Percentiles rank a stretch among this genome's conserved stretches.
Evolutionary conservation across 2,329 filamentous ascomycete species (phyloP).

Genomic region (Curvularia eragrostidis): DNA sequence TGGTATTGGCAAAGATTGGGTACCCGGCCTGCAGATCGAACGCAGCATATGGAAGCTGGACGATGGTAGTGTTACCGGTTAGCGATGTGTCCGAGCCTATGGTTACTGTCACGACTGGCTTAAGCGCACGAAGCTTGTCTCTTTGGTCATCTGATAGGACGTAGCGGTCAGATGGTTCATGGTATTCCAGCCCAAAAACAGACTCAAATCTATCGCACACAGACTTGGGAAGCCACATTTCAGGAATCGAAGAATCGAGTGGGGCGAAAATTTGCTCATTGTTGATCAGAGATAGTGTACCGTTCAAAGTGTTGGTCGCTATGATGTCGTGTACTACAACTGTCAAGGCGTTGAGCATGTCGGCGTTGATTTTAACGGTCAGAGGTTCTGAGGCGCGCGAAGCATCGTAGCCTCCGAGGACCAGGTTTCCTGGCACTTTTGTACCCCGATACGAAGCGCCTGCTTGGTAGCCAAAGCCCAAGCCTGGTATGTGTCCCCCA

Average conservation of each 20-base stretch:
- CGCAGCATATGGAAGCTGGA: conserved; percentile 53
- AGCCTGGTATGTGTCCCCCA: conserved; percentile 1
- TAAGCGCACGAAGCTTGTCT: background rate
- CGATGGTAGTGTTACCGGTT: conserved; percentile 16
- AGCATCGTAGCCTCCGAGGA: conserved; percentile 4
- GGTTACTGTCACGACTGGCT: background rate
- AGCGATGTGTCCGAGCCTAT: background rate
- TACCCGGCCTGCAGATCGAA: conserved; percentile 55
- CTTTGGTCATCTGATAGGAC: background rate
- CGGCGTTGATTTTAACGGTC: background rate
- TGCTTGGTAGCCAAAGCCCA: conserved; percentile 3
- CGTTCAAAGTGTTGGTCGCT: background rate
- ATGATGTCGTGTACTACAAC: background rate
- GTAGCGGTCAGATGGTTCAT: background rate
- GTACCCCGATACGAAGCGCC: conserved; percentile 2
- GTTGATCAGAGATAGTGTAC: background rate
- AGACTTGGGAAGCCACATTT: conserved; percentile 2
- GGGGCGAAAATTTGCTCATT: conserved; percentile 1
- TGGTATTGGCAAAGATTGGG: conserved; percentile 57
- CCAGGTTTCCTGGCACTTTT: background rate
- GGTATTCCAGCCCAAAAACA: conserved; percentile 1
- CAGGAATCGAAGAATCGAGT: background rate
- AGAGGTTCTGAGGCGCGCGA: background rate
- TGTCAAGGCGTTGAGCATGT: background rate
- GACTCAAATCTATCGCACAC: conserved; percentile 8